Base-by-base conservation (phyloP, 768 basidiomycete species). In the Auricularia heimuer region DNA sequence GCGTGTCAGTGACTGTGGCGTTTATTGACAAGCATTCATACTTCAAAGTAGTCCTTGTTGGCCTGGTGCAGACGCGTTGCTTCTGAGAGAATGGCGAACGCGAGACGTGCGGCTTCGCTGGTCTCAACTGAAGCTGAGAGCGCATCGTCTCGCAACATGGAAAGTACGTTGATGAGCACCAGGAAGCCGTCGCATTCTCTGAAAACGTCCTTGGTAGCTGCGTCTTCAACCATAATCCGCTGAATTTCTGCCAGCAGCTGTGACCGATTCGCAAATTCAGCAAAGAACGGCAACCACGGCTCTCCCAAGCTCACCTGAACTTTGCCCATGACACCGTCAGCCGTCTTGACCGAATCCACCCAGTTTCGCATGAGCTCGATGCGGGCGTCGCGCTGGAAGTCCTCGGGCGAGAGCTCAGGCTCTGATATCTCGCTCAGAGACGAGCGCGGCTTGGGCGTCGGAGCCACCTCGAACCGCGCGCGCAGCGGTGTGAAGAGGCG, bases 181-280 rank as follows among this genome's bases (percentile, higher is more conserved):
- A 92, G 77, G 71, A 92, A 92, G 0, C 92, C 92, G 67, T 93
- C 92, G 70, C 88, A 77, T 70, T 92, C 89, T 3, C 92, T 80
- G 73, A 94, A 93, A 21, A 87, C 85, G 64, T 87, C 85, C 72
- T 87, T 89, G 11, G 88, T 88, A 54, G 73, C 76, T 2, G 78
- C 71, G 69, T 89, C 86, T 72, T 90, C 84, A 16, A 80, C 77
- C 79, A 92, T 80, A 29, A 88, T 83, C 16, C 84, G 78, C 63
- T 85, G 83, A 47, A 93, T 85, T 70, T 90, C 88, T 21, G 77
- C 75, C 65, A 91, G 72, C 44, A 85, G 80, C 89, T 90, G 64
- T 16, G 33, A 29, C 35, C 44, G 18, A 62, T 42, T 29, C 29
- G 65, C 42, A 37, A 66, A 42, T 47, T 18, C 37, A 21, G 24